Conservation (phyloP, 2,329 filamentous ascomycete genomes). For the Domatiomyces globalis region DNA sequence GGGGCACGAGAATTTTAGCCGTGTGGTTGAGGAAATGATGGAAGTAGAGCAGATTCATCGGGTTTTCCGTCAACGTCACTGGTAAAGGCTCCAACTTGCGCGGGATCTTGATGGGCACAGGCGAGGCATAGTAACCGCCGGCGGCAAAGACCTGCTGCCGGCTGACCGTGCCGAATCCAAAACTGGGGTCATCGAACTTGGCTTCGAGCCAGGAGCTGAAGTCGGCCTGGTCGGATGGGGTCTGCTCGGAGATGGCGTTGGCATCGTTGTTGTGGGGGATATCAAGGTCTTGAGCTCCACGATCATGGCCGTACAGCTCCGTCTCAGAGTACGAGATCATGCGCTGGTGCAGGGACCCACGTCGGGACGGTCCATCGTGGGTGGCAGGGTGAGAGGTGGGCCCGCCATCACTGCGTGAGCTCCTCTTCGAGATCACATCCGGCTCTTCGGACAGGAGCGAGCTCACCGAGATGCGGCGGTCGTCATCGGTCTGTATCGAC, state of each 20-base stretch:
- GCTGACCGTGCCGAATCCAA: conserved; percentile 35
- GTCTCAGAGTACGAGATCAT: conserved; percentile 18
- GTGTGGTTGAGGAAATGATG: conserved; percentile 69
- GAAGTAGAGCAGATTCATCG: conserved; percentile 66
- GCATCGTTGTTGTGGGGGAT: conserved; percentile 56
- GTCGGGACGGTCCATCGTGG: conserved; percentile 11
- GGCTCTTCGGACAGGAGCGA: conserved; percentile 46
- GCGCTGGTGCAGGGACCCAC: conserved; percentile 17
- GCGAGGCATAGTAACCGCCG: conserved; percentile 55
- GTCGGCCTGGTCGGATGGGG: conserved; percentile 24
- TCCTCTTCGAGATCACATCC: conserved; percentile 17
- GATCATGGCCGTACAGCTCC: conserved; percentile 53
- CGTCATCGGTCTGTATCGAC: conserved; percentile 27
- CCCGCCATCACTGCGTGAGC: conserved; percentile 5
- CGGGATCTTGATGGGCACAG: conserved; percentile 51
- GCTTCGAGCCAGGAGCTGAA: conserved; percentile 18
- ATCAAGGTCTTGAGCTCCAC: conserved; percentile 55
- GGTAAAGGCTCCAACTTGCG: conserved; percentile 44
- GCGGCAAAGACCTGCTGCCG: conserved; percentile 42
- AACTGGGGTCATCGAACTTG: conserved; percentile 24
- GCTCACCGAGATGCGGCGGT: conserved; percentile 48
- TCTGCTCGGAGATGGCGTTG: conserved; percentile 45
- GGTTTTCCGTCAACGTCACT: conserved; percentile 48
- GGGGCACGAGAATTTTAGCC: conserved; percentile 49
- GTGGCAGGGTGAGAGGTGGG: conserved; percentile 3